Percentiles rank a stretch among this genome's conserved stretches.
phyloP scores from a whole-genome alignment of 1,284 basidiomycete species.

The Papiliotrema fonsecae region DNA sequence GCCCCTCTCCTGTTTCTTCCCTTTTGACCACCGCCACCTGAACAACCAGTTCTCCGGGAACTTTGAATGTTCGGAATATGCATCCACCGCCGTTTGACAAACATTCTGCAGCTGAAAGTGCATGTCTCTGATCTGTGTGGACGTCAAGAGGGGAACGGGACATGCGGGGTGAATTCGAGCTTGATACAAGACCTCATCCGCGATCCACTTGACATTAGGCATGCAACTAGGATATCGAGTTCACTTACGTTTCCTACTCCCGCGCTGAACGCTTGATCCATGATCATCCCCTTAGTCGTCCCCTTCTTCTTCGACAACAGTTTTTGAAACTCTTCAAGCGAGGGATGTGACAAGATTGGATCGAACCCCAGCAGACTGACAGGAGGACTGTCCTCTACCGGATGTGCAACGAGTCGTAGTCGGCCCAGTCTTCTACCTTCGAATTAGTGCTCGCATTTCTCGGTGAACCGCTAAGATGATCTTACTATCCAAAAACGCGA shows the following conservation, averaged over 20 bases:
- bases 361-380: constrained; percentile 71
- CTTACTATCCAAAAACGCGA: constrained; percentile 45
- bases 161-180: constrained; percentile 70
- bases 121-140: constrained; percentile 54
- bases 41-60: constrained; percentile 59
- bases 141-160: constrained; percentile 58
- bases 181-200: constrained; percentile 72
- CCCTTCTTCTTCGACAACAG: constrained; percentile 59
- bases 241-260: constrained; percentile 65
- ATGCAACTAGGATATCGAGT: background rate
- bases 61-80: constrained; percentile 64
- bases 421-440: constrained; percentile 67
- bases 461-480: background rate
- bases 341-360: constrained; percentile 68
- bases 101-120: constrained; percentile 59
- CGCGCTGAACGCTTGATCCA: constrained; percentile 75
- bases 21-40: constrained; percentile 59
- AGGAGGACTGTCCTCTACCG: constrained; percentile 59
- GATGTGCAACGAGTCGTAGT: constrained; percentile 60
- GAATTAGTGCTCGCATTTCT: constrained; percentile 52
- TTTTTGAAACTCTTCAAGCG: constrained; percentile 56
- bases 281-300: constrained; percentile 70
- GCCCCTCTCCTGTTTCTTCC: constrained; percentile 48
- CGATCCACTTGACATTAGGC: constrained; percentile 57
- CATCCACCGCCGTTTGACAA: constrained; percentile 61